Evolutionary conservation across 169 alveolate genomes (phyloP).

Genomic region (Plasmodium coatneyi): DNA sequence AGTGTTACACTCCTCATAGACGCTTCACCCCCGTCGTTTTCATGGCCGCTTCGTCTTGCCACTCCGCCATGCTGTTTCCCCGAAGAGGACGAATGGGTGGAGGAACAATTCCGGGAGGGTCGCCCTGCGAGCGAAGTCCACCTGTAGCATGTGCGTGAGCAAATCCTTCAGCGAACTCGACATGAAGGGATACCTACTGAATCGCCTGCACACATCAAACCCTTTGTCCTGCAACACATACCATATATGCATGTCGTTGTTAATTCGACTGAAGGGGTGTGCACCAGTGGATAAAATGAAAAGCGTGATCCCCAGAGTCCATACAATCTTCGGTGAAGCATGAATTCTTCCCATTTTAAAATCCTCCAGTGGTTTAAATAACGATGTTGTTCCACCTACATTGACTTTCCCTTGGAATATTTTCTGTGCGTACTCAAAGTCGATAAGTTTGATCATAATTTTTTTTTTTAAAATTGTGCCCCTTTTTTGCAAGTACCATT

Average conservation of each 20-base stretch:
- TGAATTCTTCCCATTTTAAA: conserved; percentile 30
- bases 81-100: conserved; percentile 52
- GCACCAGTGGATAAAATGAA: conserved; percentile 46
- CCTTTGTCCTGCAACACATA: conserved; percentile 11
- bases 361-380: conserved; percentile 59
- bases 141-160: conserved; percentile 31
- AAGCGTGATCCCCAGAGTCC: conserved; percentile 56
- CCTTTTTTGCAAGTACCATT: conserved; percentile 22
- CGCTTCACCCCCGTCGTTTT: background rate
- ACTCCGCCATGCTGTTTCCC: background rate
- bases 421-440: conserved; percentile 53
- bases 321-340: conserved; percentile 32
- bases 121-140: conserved; percentile 6
- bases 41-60: background rate
- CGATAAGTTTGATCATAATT: conserved; percentile 27
- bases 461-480: conserved; percentile 31
- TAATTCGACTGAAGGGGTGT: conserved; percentile 49
- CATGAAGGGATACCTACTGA: conserved; percentile 3
- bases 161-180: conserved; percentile 42
- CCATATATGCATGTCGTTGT: conserved; percentile 53
- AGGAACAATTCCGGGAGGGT: conserved; percentile 11
- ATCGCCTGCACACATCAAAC: conserved; percentile 3
- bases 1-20: background rate
- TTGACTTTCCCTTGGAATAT: conserved; percentile 13
- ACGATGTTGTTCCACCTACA: conserved; percentile 60